Evolutionary conservation across 2,329 filamentous ascomycete genomes (phyloP).

Genomic region (Exophiala alcalophila): DNA sequence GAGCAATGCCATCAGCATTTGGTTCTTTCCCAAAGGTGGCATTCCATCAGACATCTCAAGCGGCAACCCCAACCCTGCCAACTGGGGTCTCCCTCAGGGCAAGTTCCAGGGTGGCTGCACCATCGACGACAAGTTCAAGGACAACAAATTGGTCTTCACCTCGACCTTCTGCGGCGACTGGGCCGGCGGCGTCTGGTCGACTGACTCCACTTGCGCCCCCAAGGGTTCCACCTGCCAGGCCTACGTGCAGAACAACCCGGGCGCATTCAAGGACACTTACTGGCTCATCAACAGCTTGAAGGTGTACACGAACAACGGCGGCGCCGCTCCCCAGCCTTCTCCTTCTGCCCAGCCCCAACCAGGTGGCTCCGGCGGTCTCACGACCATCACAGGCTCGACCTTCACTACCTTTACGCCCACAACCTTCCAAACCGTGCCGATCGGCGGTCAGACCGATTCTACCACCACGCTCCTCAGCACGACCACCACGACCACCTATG

Average conservation of each 20-base stretch:
- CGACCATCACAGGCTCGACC: not conserved
- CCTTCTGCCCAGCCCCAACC: not conserved
- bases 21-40: conserved; percentile 69
- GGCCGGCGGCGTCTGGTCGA: conserved; percentile 69
- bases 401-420: conserved; percentile 4
- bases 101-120: conserved; percentile 70
- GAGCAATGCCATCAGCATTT: conserved; percentile 67
- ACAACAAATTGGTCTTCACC: conserved; percentile 75
- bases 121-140: conserved; percentile 65
- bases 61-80: conserved; percentile 60
- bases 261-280: conserved; percentile 65
- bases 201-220: conserved; percentile 56
- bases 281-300: conserved; percentile 31
- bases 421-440: too few species aligned
- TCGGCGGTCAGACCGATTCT: too few species aligned
- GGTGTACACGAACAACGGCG: conserved; percentile 26
- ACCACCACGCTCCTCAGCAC: too few species aligned
- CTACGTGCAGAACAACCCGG: conserved; percentile 69
- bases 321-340: conserved; percentile 1
- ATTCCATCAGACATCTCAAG: conserved; percentile 63
- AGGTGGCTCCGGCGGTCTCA: not conserved
- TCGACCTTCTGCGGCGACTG: conserved; percentile 88
- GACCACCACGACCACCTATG: too few species aligned
- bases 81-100: conserved; percentile 67
- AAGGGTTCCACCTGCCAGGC: conserved; percentile 65